Conservation (phyloP, 768 basidiomycete species). For the Mycena polygramma region DNA sequence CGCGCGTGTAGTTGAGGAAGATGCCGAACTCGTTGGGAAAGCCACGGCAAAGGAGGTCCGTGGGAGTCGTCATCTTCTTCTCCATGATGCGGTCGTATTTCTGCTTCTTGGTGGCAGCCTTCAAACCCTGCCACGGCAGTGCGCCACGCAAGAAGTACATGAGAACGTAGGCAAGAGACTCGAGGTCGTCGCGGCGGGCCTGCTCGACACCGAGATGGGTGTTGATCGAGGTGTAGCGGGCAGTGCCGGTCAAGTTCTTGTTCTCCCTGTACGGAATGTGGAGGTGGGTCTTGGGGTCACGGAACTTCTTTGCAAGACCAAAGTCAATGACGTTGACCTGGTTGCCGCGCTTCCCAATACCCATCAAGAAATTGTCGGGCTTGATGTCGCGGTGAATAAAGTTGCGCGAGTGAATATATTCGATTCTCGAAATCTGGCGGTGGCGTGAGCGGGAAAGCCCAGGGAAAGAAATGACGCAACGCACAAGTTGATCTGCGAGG, state of each 20-base stretch:
- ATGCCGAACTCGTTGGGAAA: slow-evolving; percentile 99
- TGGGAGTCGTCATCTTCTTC: slow-evolving; percentile 99
- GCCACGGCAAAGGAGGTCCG: slow-evolving; percentile 97
- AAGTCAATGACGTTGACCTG: slow-evolving; percentile 99
- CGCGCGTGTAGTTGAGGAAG: slow-evolving; percentile 99
- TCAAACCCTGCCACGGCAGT: slow-evolving; percentile 99
- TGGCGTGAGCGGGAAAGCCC: slow-evolving; percentile 32
- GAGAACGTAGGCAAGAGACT: slow-evolving; percentile 98
- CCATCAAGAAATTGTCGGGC: slow-evolving; percentile 99
- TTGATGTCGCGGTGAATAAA: slow-evolving; percentile 99
- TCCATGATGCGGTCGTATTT: slow-evolving; percentile 99
- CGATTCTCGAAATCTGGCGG: slow-evolving; percentile 93
- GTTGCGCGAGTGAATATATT: slow-evolving; percentile 99
- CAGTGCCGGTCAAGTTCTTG: slow-evolving; percentile 99
- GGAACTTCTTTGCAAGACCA: slow-evolving; percentile 99
- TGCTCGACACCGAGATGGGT: slow-evolving; percentile 99
- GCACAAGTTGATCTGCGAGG: slow-evolving; percentile 96
- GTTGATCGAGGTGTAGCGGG: slow-evolving; percentile 99
- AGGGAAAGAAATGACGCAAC: slow-evolving; percentile 40
- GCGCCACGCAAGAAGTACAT: slow-evolving; percentile 99
- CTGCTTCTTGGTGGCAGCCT: slow-evolving; percentile 99
- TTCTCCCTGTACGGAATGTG: slow-evolving; percentile 99
- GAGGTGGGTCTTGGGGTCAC: slow-evolving; percentile 99
- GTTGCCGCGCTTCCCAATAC: slow-evolving; percentile 99
- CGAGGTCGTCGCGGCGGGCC: slow-evolving; percentile 96